Conservation (phyloP, 2,329 filamentous ascomycete genomes). For the Septoria linicola region DNA sequence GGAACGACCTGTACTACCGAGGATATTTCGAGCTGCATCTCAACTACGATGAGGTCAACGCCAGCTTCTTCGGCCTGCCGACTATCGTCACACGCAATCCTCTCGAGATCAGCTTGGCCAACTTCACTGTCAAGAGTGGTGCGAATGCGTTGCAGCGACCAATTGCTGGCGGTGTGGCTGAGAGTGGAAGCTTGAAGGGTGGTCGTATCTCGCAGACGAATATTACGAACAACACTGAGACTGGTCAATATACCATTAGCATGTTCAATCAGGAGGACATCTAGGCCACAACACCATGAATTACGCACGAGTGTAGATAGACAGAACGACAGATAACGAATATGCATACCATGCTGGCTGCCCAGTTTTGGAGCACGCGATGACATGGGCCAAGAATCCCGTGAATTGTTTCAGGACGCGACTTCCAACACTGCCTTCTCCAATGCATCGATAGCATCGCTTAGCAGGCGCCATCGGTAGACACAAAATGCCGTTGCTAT, state of each 20-base stretch:
- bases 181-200: slow-evolving; percentile 58
- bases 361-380: background rate
- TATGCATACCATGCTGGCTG: too few species aligned
- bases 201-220: slow-evolving; percentile 42
- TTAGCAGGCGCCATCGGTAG: slow-evolving; percentile 6
- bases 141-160: slow-evolving; percentile 58
- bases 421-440: slow-evolving; percentile 5
- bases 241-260: slow-evolving; percentile 27
- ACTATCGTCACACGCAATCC: slow-evolving; percentile 59
- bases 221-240: slow-evolving; percentile 39
- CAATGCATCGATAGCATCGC: slow-evolving; percentile 4
- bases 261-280: slow-evolving; percentile 20
- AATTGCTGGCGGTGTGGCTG: slow-evolving; percentile 51
- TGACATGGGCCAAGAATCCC: slow-evolving; percentile 2
- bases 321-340: too few species aligned
- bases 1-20: slow-evolving; percentile 71
- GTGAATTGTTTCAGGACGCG: slow-evolving; percentile 7
- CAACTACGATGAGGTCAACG: slow-evolving; percentile 57
- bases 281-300: slow-evolving; percentile 6
- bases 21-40: slow-evolving; percentile 69
- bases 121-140: slow-evolving; percentile 65
- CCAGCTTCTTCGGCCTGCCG: slow-evolving; percentile 64
- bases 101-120: slow-evolving; percentile 65
- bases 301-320: too few species aligned
- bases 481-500: background rate